These are phyloP conservation scores for Exophiala viscosa DNA, from an alignment of 2,329 filamentous ascomycete genomes.

Conservation along the genomic window DNA sequence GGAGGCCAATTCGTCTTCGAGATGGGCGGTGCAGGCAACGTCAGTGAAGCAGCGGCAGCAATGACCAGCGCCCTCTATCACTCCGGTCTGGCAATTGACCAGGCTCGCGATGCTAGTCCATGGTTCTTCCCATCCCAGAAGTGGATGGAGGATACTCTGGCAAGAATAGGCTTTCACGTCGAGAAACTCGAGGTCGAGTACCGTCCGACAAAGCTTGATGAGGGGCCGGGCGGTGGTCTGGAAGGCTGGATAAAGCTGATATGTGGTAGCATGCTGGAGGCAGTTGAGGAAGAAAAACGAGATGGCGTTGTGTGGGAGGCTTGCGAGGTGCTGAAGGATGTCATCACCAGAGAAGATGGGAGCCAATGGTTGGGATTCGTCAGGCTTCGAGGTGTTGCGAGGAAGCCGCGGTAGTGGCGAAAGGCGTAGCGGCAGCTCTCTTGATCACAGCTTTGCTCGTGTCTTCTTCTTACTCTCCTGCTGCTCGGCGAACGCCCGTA, in stretches of 20 bases:
- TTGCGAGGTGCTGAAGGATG: constrained; percentile 51
- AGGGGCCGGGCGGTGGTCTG: constrained; percentile 49
- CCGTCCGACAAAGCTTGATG: constrained; percentile 55
- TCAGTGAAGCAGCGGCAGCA: constrained; percentile 59
- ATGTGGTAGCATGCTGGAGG: constrained; percentile 57
- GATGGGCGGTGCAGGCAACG: constrained; percentile 68
- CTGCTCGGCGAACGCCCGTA: too few relatives aligned
- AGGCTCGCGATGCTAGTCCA: constrained; percentile 52
- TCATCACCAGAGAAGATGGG: constrained; percentile 57
- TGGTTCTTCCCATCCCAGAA: constrained; percentile 70
- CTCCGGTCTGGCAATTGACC: constrained; percentile 37
- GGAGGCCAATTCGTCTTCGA: constrained; percentile 63
- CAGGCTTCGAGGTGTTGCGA: constrained; percentile 42
- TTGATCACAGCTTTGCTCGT: neutral
- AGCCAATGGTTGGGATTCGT: constrained; percentile 50
- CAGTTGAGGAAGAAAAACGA: constrained; percentile 50
- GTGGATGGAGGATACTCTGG: constrained; percentile 49
- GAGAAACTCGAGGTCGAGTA: constrained; percentile 60
- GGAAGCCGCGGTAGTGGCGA: constrained; percentile 24
- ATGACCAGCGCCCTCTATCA: constrained; percentile 52
- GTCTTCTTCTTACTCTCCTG: too few relatives aligned
- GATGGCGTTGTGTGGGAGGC: constrained; percentile 41
- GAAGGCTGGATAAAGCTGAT: constrained; percentile 65
- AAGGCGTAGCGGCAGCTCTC: too few relatives aligned
- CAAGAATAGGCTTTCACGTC: constrained; percentile 44